Base-by-base conservation (phyloP, 176 grass and related monocot genomes). In the Oryza punctata region DNA sequence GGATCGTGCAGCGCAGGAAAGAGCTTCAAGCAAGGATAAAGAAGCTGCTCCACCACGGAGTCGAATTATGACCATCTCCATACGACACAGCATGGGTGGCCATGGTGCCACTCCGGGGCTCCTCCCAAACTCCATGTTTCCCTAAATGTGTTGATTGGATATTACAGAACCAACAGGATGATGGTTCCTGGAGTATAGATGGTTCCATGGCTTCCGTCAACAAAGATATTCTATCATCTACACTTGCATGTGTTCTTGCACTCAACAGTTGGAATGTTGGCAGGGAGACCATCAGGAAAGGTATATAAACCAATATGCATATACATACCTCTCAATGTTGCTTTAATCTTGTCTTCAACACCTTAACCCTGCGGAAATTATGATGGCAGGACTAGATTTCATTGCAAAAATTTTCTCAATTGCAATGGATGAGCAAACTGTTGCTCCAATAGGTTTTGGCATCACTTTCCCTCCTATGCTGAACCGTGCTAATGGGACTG, bases 1-100 rank as follows among this genome's bases (percentile, higher is more conserved):
- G 7, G 1, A 41, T 2, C 1, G 0, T 41, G 40, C 80, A 90
- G 89, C 44, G 5, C 65, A n/a, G 19, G 6, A 76, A 83, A 61
- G 88, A 87, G 78, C 63, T 45, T 13, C 81, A 85, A 24, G 63
- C n/a, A 52, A 92, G 80, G 78, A 94, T 97, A 80, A 92, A 75
- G 47, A 75, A 86, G 65, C 86, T 92, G 21, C 82, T 97, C 61
- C 69, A 30, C 61, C 69, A 30, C 3, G 57, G 57, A 61, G 57
- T 80, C 1, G 40, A 91, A 52, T 29, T 85, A 15, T 52, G 30
- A 2, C 61, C 80, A 23, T 97, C 94, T 63, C 63, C 80, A 0
- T 97, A 97, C 21, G 94, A 94, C 83, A 94, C 92, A 0, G 90
- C 94, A 45, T 97, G 94, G 94, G 88, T 94, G 45, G 90, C 94